A percentile compares a stretch with the other conserved stretches of the same genome.
Conservation (phyloP, 1,139 yeast species). For the Candida tetrigidarum region DNA sequence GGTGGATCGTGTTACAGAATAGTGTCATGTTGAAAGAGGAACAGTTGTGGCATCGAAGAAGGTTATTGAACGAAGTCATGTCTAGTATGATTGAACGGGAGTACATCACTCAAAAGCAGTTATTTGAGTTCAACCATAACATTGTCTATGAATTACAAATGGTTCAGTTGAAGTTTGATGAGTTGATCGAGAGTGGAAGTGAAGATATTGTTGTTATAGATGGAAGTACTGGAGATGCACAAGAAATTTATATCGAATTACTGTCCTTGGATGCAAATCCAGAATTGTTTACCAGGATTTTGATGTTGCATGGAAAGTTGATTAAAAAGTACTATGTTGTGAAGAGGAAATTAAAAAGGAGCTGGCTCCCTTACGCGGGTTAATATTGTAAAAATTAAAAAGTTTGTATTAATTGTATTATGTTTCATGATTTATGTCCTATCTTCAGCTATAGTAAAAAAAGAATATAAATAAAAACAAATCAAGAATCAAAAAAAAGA, state of each 20-base stretch:
- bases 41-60: slow-evolving; percentile 2
- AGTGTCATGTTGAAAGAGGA: slow-evolving; percentile 3
- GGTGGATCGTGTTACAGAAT: slow-evolving; percentile 4
- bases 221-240: slow-evolving; percentile 3
- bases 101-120: neutral
- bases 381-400: neutral
- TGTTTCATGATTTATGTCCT: neutral
- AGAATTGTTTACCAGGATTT: slow-evolving; percentile 1
- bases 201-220: slow-evolving; percentile 1
- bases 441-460: too few species aligned
- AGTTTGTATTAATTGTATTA: neutral
- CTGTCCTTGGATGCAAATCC: slow-evolving; percentile 3
- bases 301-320: neutral
- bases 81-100: neutral
- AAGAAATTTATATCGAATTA: slow-evolving; percentile 1
- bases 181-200: slow-evolving; percentile 3
- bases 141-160: slow-evolving; percentile 4
- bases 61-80: slow-evolving; percentile 1
- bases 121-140: slow-evolving; percentile 1
- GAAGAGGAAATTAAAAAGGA: neutral
- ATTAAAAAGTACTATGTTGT: slow-evolving; percentile 3
- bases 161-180: slow-evolving; percentile 4
- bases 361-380: slow-evolving; percentile 2
- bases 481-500: neutral
- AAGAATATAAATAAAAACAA: neutral